Evolutionary conservation across 2,329 filamentous ascomycete genomes (phyloP).

Genomic region (Stenocarpella maydis): DNA sequence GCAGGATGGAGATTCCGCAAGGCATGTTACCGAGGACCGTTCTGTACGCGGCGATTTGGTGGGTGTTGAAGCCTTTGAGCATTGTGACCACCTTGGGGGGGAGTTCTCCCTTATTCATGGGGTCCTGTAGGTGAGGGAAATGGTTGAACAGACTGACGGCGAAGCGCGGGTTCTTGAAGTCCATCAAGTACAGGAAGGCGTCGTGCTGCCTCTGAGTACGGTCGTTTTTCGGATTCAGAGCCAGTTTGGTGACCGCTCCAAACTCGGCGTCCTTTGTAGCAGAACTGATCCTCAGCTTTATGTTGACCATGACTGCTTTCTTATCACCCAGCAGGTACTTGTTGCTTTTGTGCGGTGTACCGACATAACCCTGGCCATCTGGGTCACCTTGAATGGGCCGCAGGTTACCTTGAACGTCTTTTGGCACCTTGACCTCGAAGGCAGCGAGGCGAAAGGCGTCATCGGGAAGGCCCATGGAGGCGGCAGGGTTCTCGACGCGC

Average conservation of each 20-base stretch:
- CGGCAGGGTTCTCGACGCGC: conserved; percentile 34
- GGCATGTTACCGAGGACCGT: conserved; percentile 49
- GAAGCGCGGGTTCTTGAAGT: conserved; percentile 37
- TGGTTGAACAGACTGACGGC: conserved; percentile 37
- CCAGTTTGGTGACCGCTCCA: conserved; percentile 29
- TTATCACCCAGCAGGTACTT: conserved; percentile 25
- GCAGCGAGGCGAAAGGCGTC: conserved; percentile 19
- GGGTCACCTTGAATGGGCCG: conserved; percentile 29
- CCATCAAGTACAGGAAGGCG: conserved; percentile 38
- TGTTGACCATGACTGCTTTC: conserved; percentile 27
- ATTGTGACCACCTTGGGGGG: conserved; percentile 35
- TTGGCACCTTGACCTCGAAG: conserved; percentile 33
- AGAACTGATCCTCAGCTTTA: conserved; percentile 27
- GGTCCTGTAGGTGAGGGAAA: conserved; percentile 39
- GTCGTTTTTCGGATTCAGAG: conserved; percentile 4
- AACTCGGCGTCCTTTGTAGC: conserved; percentile 34
- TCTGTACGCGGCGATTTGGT: conserved; percentile 49
- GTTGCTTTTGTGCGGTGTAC: not conserved
- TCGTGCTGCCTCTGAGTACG: conserved; percentile 36
- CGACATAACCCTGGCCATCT: not conserved
- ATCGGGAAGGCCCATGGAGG: conserved; percentile 29
- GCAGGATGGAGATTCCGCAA: conserved; percentile 53
- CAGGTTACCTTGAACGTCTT: conserved; percentile 2
- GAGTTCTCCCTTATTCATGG: conserved; percentile 29
- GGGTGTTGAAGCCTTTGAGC: conserved; percentile 46